These are phyloP conservation scores for Penicillium daleae DNA, from an alignment of 495 filamentous ascomycete genomes.

Conservation along the genomic window DNA sequence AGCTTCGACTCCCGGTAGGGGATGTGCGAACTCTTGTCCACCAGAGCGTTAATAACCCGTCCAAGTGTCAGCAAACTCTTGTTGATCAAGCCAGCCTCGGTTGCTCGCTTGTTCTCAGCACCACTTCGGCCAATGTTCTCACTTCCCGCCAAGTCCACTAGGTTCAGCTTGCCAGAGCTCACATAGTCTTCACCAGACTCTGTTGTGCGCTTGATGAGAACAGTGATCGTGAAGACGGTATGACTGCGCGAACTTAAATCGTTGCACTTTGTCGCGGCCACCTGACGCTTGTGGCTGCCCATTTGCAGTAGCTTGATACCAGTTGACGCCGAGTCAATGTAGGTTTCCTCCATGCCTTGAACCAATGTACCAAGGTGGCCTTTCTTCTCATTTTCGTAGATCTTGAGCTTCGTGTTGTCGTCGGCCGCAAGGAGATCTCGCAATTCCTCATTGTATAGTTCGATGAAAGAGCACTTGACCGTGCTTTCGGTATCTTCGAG, in stretches of 20 bases:
- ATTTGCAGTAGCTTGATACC: constrained; percentile 88
- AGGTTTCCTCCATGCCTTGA: constrained; percentile 96
- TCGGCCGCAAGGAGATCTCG: constrained; percentile 83
- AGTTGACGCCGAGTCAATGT: constrained; percentile 80
- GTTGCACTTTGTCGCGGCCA: constrained; percentile 97
- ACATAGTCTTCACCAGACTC: constrained; percentile 90
- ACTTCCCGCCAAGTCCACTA: constrained; percentile 94
- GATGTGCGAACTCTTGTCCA: constrained; percentile 88
- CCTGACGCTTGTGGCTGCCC: constrained; percentile 91
- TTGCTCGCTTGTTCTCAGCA: constrained; percentile 94
- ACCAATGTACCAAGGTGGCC: constrained; percentile 79
- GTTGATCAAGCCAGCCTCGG: constrained; percentile 96
- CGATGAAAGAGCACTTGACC: constrained; percentile 98
- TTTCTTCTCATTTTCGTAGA: constrained; percentile 89
- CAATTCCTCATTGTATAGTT: constrained; percentile 96
- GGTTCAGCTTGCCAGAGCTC: constrained; percentile 91
- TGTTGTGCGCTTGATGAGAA: constrained; percentile 76
- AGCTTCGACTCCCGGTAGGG: constrained; percentile 97
- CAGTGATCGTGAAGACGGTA: constrained; percentile 94
- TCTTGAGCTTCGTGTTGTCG: constrained; percentile 85
- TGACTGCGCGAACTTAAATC: constrained; percentile 95
- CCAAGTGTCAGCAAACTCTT: constrained; percentile 94
- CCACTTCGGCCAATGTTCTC: constrained; percentile 97
- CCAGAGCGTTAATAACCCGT: constrained; percentile 95
- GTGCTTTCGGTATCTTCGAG: constrained; percentile 84